Base-by-base conservation (phyloP, 805 yeast species). In the Candida quercuum region DNA sequence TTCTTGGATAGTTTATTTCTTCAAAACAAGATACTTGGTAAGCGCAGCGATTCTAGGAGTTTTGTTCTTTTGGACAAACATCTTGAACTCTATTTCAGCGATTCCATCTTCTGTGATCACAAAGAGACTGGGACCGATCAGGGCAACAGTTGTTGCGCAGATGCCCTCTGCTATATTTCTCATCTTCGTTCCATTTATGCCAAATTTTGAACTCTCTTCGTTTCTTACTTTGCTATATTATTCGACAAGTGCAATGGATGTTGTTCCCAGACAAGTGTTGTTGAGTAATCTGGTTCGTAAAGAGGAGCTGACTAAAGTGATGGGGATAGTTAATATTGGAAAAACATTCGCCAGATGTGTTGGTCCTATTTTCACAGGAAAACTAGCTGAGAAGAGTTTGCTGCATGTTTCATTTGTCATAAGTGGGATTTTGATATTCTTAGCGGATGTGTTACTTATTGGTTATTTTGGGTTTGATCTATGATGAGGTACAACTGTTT, bases 1-100 rank as follows among this genome's bases (percentile, higher is more conserved):
- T 32, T 82, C 95, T 1, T 89, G 96, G 96, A 70, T 83, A 30
- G 86, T 87, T 28, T 88, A 81, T 56, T 88, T 85, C 60, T 81
- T 86, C 64, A 74, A 77, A 39, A 71, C 69, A 25, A 58, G 64
- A 12, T 87, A 81, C 48, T 46, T 57, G 2, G 60, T 76, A 21
- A 57, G 78, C 1, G 77, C 88, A 3, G 61, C 79, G 0, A 58
- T 69, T 0, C 60, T 87, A 32, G 96, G 96, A 5, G 46, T 71
- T 1, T 61, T 87, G 21, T 86, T 86, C 56, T 84, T 84, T 48
- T 45, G 64, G 25, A 74, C 86, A 1, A 82, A 78, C 47, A 45
- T 79, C 12, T 62, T 79, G 12, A 81, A 81, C 55, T 74, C 88
- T 1, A 47, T 80, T 1, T 76, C 94, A 2, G 79, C 93, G 1